A percentile compares a stretch with the other conserved stretches of the same genome.
phyloP scores from a whole-genome alignment of 2,329 filamentous ascomycete genomes.

The Fusarium ramigenum region DNA sequence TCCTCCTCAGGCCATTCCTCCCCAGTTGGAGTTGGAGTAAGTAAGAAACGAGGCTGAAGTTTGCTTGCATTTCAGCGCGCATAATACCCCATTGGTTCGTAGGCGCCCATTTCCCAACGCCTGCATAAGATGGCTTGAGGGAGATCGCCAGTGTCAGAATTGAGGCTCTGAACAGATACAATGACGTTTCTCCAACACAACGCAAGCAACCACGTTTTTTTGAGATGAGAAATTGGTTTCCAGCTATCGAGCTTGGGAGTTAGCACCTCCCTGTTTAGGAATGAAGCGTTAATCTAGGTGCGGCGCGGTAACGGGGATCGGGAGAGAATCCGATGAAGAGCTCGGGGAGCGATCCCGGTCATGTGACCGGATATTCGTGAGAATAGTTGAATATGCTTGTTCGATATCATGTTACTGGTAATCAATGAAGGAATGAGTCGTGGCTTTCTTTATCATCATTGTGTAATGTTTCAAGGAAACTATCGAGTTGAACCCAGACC shows the following conservation, averaged over 20 bases:
- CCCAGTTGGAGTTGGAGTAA: slow-evolving; percentile 61
- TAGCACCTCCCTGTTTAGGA: slow-evolving; percentile 13
- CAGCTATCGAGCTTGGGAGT: background rate
- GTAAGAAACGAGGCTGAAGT: slow-evolving; percentile 46
- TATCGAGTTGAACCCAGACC: background rate
- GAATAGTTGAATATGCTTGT: background rate
- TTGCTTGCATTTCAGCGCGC: slow-evolving; percentile 68
- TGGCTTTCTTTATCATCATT: background rate
- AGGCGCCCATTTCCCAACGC: slow-evolving; percentile 65
- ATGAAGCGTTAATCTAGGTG: background rate
- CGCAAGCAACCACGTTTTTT: background rate
- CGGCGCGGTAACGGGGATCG: background rate
- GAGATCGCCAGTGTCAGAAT: slow-evolving; percentile 73
- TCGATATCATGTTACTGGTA: background rate
- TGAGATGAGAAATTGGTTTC: background rate
- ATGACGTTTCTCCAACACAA: slow-evolving; percentile 41
- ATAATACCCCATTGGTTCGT: slow-evolving; percentile 68
- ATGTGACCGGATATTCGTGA: background rate
- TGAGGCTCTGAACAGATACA: slow-evolving; percentile 56
- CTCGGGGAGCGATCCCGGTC: slow-evolving; percentile 1
- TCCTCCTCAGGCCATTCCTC: slow-evolving; percentile 62
- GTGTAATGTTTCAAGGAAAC: background rate
- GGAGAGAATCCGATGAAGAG: background rate
- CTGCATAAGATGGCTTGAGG: slow-evolving; percentile 66
- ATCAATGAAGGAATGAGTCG: background rate